Conservation (phyloP, 441 rosid species). For the Lepidium campestre region DNA sequence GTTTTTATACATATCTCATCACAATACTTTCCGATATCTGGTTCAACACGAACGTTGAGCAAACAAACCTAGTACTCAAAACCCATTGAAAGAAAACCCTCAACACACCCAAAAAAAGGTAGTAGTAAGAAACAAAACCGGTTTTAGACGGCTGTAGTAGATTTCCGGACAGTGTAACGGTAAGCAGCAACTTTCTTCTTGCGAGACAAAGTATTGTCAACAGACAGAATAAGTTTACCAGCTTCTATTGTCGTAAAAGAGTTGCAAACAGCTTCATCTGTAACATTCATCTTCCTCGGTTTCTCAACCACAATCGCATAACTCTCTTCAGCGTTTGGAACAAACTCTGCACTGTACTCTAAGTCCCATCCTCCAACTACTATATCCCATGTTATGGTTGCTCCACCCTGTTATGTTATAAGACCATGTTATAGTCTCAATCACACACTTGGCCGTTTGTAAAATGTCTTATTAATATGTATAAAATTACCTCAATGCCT, state of each 20-base stretch:
- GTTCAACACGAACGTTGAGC: slow-evolving; percentile 18
- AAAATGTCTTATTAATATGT: neutral
- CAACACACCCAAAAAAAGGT: slow-evolving; percentile 3
- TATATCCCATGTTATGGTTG: slow-evolving; percentile 89
- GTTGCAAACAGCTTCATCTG: slow-evolving; percentile 75
- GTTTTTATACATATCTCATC: slow-evolving; percentile 22
- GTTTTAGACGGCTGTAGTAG: slow-evolving; percentile 26
- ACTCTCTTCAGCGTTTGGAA: slow-evolving; percentile 70
- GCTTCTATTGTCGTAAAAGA: slow-evolving; percentile 64
- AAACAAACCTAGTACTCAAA: slow-evolving; percentile 4
- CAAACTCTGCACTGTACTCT: slow-evolving; percentile 91
- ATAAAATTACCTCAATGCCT: slow-evolving; percentile 91
- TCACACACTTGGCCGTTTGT: neutral
- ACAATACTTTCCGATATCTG: neutral
- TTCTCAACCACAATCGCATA: slow-evolving; percentile 83
- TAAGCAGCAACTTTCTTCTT: slow-evolving; percentile 88
- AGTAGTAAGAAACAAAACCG: neutral
- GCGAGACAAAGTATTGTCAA: slow-evolving; percentile 74
- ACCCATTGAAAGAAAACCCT: slow-evolving; percentile 1
- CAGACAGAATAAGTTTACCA: slow-evolving; percentile 83
- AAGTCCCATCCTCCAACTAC: slow-evolving; percentile 97
- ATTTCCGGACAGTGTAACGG: slow-evolving; percentile 78
- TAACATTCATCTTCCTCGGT: slow-evolving; percentile 40
- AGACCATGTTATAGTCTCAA: no score
- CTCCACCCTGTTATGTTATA: slow-evolving; percentile 51